These are phyloP conservation scores for Microascus cirrosus DNA, from an alignment of 2,329 filamentous ascomycete genomes.

Conservation along the genomic window DNA sequence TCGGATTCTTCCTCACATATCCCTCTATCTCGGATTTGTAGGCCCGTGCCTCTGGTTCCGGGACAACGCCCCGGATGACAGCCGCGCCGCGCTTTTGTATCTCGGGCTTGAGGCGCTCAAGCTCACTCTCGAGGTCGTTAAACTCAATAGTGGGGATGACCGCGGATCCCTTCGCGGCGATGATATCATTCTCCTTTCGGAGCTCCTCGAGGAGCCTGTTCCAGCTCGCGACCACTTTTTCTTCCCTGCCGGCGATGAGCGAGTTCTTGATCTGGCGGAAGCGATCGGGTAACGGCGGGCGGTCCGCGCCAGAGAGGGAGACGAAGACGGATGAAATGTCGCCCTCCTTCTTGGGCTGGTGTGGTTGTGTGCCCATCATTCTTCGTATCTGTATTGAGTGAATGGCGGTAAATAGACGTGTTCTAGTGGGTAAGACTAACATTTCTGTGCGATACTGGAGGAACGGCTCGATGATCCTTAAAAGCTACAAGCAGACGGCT, in stretches of 20 bases:
- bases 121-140: slow-evolving; percentile 25
- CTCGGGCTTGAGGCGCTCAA: slow-evolving; percentile 27
- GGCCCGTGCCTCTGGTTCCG: slow-evolving; percentile 47
- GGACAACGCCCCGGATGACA: slow-evolving; percentile 55
- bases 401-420: background rate
- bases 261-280: slow-evolving; percentile 46
- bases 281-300: slow-evolving; percentile 37
- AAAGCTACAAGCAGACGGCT: background rate
- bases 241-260: slow-evolving; percentile 37
- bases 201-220: slow-evolving; percentile 31
- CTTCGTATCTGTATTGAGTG: background rate
- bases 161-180: slow-evolving; percentile 30
- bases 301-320: slow-evolving; percentile 38
- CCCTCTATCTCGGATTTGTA: slow-evolving; percentile 55
- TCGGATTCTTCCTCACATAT: slow-evolving; percentile 54
- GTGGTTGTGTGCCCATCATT: background rate
- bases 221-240: slow-evolving; percentile 35
- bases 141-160: slow-evolving; percentile 44
- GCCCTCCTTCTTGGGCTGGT: slow-evolving; percentile 37
- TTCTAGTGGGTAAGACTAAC: background rate
- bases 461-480: background rate
- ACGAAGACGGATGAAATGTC: slow-evolving; percentile 53
- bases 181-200: slow-evolving; percentile 31
- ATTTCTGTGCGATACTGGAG: background rate
- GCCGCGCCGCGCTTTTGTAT: slow-evolving; percentile 50